Evolutionary conservation across 2,329 filamentous ascomycete species (phyloP), one percentile per base, ranked within the genome.

Genomic region (Talaromyces marneffei): DNA sequence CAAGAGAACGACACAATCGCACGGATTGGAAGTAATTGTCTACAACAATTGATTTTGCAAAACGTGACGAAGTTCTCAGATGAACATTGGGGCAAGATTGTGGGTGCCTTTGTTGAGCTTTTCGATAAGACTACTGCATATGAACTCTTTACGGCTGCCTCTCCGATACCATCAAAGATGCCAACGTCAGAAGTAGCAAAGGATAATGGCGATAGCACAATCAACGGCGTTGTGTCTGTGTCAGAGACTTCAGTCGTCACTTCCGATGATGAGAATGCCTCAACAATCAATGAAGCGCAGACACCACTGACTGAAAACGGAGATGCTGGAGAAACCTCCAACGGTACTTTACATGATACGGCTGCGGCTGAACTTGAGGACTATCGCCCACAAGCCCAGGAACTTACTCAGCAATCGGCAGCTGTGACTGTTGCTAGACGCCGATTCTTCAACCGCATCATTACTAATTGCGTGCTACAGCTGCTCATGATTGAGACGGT

Each of bases 401-500:
- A 84, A 59, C 80, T 92, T 14, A 92, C 95, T 73, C 91, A 94
- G 74, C 91, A 95, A 63, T 91, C 93, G 0, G 84, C 96, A 5
- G 90, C 95, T 0, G 93, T 99, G 4, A 97, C 94, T 1, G 91
- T 92, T 2, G 92, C 94, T 0, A 89, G 94, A 27, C 86, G 94
- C 37, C 89, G 92, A 57, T 97, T 97, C 80, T 99, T 99, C 83
- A 99, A 99, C 78, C 90, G 93, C 67, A 99, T 99, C 75, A 99
- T 99, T 75, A 97, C 93, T 14, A 93, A 95, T 67, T 99, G 94
- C 73, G 95, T 99, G 3, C 81, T 99, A 8, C 95, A 99, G 75
- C 85, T 99, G 2, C 86, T 99, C 65, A 99, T 99, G 92, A 99
- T 99, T 68, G 95, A 99, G 75, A 99, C 95, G 0, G 95, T 99